Percentiles rank a stretch among this genome's conserved stretches.
Conservation (phyloP, 495 filamentous ascomycete species). For the Trichoderma orchidacearum region DNA sequence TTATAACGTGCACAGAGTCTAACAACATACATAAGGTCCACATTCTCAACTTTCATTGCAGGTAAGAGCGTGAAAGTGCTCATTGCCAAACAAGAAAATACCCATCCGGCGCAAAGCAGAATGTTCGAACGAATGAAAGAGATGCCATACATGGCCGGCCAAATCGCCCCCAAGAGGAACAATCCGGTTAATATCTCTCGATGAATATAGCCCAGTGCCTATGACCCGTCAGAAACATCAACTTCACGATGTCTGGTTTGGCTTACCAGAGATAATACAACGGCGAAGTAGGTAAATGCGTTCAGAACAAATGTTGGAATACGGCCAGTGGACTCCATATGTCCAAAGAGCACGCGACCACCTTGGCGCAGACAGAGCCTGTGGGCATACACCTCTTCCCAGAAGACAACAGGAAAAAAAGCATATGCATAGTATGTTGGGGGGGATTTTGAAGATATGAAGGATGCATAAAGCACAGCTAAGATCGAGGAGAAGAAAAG, state of each 20-base stretch:
- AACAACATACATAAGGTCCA: slow-evolving; percentile 57
- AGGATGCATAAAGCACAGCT: slow-evolving; percentile 59
- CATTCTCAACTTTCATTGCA: slow-evolving; percentile 69
- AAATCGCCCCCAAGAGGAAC: slow-evolving; percentile 61
- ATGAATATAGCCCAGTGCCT: slow-evolving; percentile 70
- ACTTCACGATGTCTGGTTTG: neutral
- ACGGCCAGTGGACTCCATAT: slow-evolving; percentile 44
- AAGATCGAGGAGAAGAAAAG: slow-evolving; percentile 65
- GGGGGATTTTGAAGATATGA: slow-evolving; percentile 66
- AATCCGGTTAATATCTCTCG: slow-evolving; percentile 76
- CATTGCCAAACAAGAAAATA: slow-evolving; percentile 64
- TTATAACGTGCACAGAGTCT: neutral
- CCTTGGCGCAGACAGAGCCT: slow-evolving; percentile 57
- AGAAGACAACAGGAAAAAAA: slow-evolving; percentile 85
- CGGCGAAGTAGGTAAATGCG: slow-evolving; percentile 46
- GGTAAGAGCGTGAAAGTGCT: slow-evolving; percentile 83
- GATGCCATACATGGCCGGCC: slow-evolving; percentile 63
- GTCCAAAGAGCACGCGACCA: slow-evolving; percentile 50
- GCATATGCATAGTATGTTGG: slow-evolving; percentile 85
- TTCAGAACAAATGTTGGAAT: slow-evolving; percentile 48
- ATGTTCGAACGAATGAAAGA: slow-evolving; percentile 54
- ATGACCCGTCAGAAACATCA: slow-evolving; percentile 7
- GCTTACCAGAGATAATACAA: slow-evolving; percentile 75
- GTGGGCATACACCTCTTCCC: slow-evolving; percentile 87
- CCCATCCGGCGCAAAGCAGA: slow-evolving; percentile 58